Evolutionary conservation across 306 rosid genomes (phyloP).

Genomic region (Cicer chorassanicum): DNA sequence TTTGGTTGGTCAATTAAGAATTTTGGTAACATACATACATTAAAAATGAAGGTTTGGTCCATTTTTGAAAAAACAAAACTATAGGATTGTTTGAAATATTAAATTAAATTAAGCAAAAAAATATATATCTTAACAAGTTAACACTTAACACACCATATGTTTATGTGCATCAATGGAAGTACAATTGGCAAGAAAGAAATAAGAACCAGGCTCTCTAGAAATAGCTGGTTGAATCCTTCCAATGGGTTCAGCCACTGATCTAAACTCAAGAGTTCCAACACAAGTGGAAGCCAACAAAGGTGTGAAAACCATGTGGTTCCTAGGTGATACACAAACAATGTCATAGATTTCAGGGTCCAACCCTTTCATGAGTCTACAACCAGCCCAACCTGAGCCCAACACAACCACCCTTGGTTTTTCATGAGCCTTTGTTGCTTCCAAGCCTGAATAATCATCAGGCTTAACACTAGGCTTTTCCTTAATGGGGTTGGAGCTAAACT

Average conservation of each 20-base stretch:
- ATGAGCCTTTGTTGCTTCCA: conserved; percentile 60
- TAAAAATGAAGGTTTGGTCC: too few species aligned
- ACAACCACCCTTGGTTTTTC: conserved; percentile 93
- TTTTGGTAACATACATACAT: too few species aligned
- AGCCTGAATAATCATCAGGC: conserved; percentile 48
- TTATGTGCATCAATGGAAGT: conserved; percentile 58
- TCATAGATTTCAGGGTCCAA: conserved; percentile 71
- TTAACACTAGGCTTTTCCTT: conserved; percentile 40
- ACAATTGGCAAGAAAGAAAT: conserved; percentile 89
- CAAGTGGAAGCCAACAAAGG: conserved; percentile 93
- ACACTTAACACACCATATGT: conserved; percentile 57
- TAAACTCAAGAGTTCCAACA: conserved; percentile 90
- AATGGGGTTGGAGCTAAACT: conserved; percentile 52
- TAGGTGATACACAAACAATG: conserved; percentile 87
- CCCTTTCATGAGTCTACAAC: conserved; percentile 79
- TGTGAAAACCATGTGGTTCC: conserved; percentile 95
- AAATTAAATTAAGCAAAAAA: not conserved
- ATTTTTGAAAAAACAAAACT: too few species aligned
- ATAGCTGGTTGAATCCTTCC: conserved; percentile 86
- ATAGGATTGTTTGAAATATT: too few species aligned
- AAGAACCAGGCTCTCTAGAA: conserved; percentile 85
- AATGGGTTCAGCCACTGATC: conserved; percentile 96
- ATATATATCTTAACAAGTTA: not conserved
- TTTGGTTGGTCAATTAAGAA: too few species aligned
- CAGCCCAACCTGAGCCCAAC: conserved; percentile 92